Conservation (phyloP, 2,329 filamentous ascomycete species). For the Beauveria scarabaeidicola region DNA sequence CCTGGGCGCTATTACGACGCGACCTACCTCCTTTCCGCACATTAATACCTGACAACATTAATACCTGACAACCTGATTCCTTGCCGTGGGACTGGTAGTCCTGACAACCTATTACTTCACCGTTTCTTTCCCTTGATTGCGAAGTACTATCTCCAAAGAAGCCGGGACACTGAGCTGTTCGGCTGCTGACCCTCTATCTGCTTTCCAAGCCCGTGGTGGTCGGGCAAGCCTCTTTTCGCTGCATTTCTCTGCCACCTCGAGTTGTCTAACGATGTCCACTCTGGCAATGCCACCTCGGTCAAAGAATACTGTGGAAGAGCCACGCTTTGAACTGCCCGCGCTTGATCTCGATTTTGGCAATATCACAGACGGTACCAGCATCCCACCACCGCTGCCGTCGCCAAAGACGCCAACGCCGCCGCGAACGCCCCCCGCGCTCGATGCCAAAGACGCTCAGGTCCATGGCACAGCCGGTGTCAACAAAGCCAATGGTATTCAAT, state of each 20-base stretch:
- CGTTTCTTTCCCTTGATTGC: not conserved
- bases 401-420: slow-evolving; percentile 42
- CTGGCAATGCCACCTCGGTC: slow-evolving; percentile 4
- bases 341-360: slow-evolving; percentile 51
- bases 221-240: not conserved
- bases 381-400: slow-evolving; percentile 49
- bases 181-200: not conserved
- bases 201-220: not conserved
- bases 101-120: not conserved
- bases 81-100: not conserved
- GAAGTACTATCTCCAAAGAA: not conserved
- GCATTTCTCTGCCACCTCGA: not conserved
- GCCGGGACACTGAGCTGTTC: not conserved
- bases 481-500: slow-evolving; percentile 34
- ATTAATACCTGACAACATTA: not conserved
- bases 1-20: not conserved
- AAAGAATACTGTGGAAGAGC: slow-evolving; percentile 14
- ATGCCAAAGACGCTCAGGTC: slow-evolving; percentile 13
- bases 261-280: not conserved
- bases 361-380: slow-evolving; percentile 52
- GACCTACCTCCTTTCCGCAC: slow-evolving; percentile 8
- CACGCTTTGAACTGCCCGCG: slow-evolving; percentile 47
- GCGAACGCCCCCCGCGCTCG: slow-evolving; percentile 23
- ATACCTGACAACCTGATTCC: not conserved
- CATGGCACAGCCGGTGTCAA: slow-evolving; percentile 6